Percentiles rank a stretch among this genome's conserved stretches.
Conservation (phyloP, 805 yeast genomes). For the Candida suzukii region DNA sequence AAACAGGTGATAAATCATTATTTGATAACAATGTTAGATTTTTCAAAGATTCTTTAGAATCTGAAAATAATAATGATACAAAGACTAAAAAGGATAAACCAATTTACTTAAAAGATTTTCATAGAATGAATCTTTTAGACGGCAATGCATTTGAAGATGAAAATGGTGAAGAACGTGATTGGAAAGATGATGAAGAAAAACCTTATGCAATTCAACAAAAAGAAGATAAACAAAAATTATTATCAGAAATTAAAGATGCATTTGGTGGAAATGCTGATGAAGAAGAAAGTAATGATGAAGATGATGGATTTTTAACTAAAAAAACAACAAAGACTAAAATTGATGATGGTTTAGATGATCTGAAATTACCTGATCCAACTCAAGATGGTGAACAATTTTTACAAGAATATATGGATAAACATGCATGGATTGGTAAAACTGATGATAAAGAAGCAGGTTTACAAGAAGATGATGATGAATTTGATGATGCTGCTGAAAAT, state of each 20-base stretch:
- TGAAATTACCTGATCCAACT: slow-evolving; percentile 61
- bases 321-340: slow-evolving; percentile 33
- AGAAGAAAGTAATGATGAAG: slow-evolving; percentile 36
- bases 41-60: slow-evolving; percentile 56
- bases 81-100: slow-evolving; percentile 53
- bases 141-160: slow-evolving; percentile 55
- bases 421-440: slow-evolving; percentile 84
- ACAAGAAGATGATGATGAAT: slow-evolving; percentile 73
- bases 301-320: slow-evolving; percentile 51
- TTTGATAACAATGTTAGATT: slow-evolving; percentile 66
- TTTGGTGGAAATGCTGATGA: slow-evolving; percentile 41
- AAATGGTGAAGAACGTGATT: slow-evolving; percentile 39
- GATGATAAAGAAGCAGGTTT: slow-evolving; percentile 47
- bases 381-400: slow-evolving; percentile 63
- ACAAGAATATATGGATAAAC: slow-evolving; percentile 60
- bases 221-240: slow-evolving; percentile 67
- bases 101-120: slow-evolving; percentile 85
- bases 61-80: slow-evolving; percentile 19
- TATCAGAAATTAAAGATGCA: slow-evolving; percentile 70
- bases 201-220: slow-evolving; percentile 71
- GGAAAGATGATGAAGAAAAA: slow-evolving; percentile 48
- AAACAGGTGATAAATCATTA: slow-evolving; percentile 56
- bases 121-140: slow-evolving; percentile 71
- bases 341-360: slow-evolving; percentile 11
- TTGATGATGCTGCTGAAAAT: slow-evolving; percentile 85